Evolutionary conservation across 768 basidiomycete species (phyloP).

Genomic region (Trametes villosa): DNA sequence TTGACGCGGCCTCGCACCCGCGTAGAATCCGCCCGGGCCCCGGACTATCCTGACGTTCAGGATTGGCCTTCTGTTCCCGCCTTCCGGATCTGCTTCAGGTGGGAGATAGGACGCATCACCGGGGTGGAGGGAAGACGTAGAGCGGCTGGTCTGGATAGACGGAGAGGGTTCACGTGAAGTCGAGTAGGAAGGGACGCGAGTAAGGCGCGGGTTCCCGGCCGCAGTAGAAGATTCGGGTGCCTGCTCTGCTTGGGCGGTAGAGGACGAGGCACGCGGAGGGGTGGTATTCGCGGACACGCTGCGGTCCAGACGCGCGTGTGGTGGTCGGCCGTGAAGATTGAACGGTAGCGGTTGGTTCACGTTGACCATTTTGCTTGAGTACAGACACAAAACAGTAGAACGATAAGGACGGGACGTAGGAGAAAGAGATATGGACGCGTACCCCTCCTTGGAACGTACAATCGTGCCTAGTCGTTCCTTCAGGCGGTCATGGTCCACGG

Average conservation of each 20-base stretch:
- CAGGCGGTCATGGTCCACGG: conserved; percentile 52
- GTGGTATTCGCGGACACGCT: conserved; percentile 37
- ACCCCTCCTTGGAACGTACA: conserved; percentile 67
- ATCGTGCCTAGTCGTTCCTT: conserved; percentile 58
- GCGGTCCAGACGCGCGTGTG: conserved; percentile 36
- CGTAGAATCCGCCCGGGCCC: conserved; percentile 24
- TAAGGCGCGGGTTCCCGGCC: conserved; percentile 9
- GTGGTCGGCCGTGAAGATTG: conserved; percentile 52
- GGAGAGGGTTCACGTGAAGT: conserved; percentile 33
- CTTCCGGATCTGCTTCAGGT: conserved; percentile 33
- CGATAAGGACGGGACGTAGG: conserved; percentile 5
- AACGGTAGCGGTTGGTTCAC: conserved; percentile 64
- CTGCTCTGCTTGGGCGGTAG: conserved; percentile 19
- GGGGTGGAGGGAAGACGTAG: conserved; percentile 36
- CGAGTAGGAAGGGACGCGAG: conserved; percentile 27
- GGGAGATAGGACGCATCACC: conserved; percentile 37
- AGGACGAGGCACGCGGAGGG: conserved; percentile 22
- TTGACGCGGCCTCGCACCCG: conserved; percentile 14
- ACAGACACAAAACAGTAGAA: neutral
- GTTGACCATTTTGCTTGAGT: conserved; percentile 70
- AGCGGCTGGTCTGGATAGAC: conserved; percentile 37
- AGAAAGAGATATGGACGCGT: conserved; percentile 28
- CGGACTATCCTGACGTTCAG: conserved; percentile 37
- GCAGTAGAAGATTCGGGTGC: conserved; percentile 32
- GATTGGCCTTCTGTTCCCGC: conserved; percentile 25